Evolutionary conservation across 2,329 filamentous ascomycete genomes (phyloP).

Genomic region (Alternaria metachromatica): DNA sequence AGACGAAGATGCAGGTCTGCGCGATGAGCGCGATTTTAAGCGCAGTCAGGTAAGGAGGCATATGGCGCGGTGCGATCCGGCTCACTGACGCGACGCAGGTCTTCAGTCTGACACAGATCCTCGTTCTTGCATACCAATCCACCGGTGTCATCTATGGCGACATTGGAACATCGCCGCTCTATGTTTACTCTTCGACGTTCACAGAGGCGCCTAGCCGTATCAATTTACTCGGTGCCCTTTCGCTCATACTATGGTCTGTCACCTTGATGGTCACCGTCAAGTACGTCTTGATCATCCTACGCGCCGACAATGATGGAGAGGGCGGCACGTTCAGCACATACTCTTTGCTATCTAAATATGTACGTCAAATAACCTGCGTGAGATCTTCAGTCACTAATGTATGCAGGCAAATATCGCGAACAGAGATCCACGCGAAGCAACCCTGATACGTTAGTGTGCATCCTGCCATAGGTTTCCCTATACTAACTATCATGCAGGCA

Average conservation of each 20-base stretch:
- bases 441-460: slow-evolving; percentile 54
- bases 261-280: slow-evolving; percentile 74
- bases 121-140: slow-evolving; percentile 63
- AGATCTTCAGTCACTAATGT: background rate
- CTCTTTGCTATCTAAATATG: slow-evolving; percentile 65
- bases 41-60: slow-evolving; percentile 31
- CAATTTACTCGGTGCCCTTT: slow-evolving; percentile 69
- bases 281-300: slow-evolving; percentile 70
- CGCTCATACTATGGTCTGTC: slow-evolving; percentile 72
- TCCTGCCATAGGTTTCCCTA: background rate
- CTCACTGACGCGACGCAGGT: slow-evolving; percentile 26
- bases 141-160: slow-evolving; percentile 74
- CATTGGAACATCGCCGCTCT: slow-evolving; percentile 71
- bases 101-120: slow-evolving; percentile 36
- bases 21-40: slow-evolving; percentile 41
- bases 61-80: background rate
- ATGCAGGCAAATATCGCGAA: slow-evolving; percentile 65
- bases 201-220: slow-evolving; percentile 56
- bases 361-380: slow-evolving; percentile 22
- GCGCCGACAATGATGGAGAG: slow-evolving; percentile 73
- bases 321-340: slow-evolving; percentile 74
- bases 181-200: slow-evolving; percentile 75
- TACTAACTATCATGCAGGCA: slow-evolving; percentile 31
- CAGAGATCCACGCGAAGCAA: slow-evolving; percentile 63
- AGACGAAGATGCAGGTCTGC: slow-evolving; percentile 43